Conservation (phyloP, 257 asterid genomes). For the Nicotiana sylvestris region DNA sequence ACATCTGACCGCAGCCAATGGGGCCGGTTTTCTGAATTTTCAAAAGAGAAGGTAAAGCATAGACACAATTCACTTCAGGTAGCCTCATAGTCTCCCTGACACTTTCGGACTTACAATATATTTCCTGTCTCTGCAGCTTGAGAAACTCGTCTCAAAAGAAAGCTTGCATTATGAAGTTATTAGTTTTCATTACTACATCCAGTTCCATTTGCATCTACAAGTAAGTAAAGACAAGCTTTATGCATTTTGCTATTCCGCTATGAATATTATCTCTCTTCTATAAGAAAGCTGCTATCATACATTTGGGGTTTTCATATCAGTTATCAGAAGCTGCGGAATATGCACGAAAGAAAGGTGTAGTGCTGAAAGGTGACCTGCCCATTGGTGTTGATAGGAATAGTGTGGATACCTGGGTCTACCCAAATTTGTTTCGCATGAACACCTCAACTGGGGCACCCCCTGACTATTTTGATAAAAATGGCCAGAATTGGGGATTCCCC, state of each 20-base stretch:
- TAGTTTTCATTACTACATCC: slow-evolving; percentile 84
- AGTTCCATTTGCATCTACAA: slow-evolving; percentile 80
- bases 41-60: slow-evolving; percentile 57
- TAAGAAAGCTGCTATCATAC: slow-evolving; percentile 8
- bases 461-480: slow-evolving; percentile 93
- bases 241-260: neutral
- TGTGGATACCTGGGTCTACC: slow-evolving; percentile 97
- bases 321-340: slow-evolving; percentile 88
- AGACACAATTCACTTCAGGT: neutral
- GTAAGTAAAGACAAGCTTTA: slow-evolving; percentile 36
- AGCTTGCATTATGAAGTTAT: slow-evolving; percentile 67
- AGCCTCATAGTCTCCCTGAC: neutral
- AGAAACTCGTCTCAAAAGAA: slow-evolving; percentile 71
- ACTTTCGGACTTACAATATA: slow-evolving; percentile 16
- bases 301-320: slow-evolving; percentile 33
- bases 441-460: slow-evolving; percentile 99
- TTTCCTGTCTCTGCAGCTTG: slow-evolving; percentile 58
- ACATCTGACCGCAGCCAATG: slow-evolving; percentile 96
- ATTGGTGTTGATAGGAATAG: slow-evolving; percentile 93
- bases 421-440: slow-evolving; percentile 88
- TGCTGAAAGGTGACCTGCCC: slow-evolving; percentile 95
- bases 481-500: slow-evolving; percentile 99
- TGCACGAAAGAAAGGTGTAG: slow-evolving; percentile 80
- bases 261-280: slow-evolving; percentile 14
- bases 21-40: slow-evolving; percentile 77